Conservation (phyloP, 768 basidiomycete genomes). For the Termitomyces sp. region DNA sequence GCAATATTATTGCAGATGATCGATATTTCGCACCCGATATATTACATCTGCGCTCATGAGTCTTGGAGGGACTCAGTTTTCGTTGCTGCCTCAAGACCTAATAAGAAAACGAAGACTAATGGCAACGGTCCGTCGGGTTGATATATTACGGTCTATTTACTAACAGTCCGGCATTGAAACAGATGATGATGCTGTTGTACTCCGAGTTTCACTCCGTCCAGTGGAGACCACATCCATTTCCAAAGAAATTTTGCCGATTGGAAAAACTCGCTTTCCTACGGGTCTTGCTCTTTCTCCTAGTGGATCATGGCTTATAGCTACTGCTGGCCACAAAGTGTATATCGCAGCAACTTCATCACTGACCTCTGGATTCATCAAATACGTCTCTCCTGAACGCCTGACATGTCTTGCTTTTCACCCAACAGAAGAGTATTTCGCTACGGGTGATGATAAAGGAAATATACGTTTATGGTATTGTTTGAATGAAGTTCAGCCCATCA, state of each 20-base stretch:
- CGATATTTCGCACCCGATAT: slow-evolving; percentile 62
- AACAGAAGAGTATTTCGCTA: slow-evolving; percentile 88
- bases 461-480: slow-evolving; percentile 94
- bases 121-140: slow-evolving; percentile 22
- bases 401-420: slow-evolving; percentile 89
- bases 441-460: slow-evolving; percentile 81
- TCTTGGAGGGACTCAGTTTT: slow-evolving; percentile 65
- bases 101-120: slow-evolving; percentile 34
- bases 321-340: slow-evolving; percentile 74
- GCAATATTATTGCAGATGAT: slow-evolving; percentile 74
- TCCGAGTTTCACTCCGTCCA: slow-evolving; percentile 58
- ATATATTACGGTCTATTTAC: not conserved
- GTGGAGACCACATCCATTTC: slow-evolving; percentile 38
- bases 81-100: slow-evolving; percentile 52
- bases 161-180: slow-evolving; percentile 5
- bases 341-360: slow-evolving; percentile 55
- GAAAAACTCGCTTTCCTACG: slow-evolving; percentile 59
- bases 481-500: slow-evolving; percentile 46
- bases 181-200: slow-evolving; percentile 54
- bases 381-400: slow-evolving; percentile 71
- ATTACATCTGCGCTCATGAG: slow-evolving; percentile 66
- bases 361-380: slow-evolving; percentile 72
- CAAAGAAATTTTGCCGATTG: slow-evolving; percentile 49
- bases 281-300: slow-evolving; percentile 71
- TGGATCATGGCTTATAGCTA: slow-evolving; percentile 73